phyloP scores from a whole-genome alignment of 139 green algal genomes.

The Mesotaenium endlicherianum region DNA sequence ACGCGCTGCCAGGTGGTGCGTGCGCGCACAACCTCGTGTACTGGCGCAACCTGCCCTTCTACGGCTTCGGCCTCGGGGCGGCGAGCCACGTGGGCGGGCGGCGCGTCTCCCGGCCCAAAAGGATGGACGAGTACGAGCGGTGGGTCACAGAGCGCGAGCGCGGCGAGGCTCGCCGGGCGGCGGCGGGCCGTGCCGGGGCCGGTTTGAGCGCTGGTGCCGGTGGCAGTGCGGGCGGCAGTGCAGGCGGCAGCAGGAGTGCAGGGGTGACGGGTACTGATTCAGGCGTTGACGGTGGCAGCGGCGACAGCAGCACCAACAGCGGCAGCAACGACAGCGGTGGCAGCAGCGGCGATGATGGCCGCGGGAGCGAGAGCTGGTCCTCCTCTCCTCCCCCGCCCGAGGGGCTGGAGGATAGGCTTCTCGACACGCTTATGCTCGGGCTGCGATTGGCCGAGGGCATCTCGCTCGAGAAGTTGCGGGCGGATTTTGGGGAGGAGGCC shows the following conservation, averaged over 20 bases:
- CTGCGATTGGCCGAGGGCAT: background rate
- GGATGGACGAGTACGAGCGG: constrained; percentile 67
- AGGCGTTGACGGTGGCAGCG: too few species aligned
- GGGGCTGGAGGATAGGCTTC: constrained; percentile 22
- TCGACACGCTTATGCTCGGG: constrained; percentile 43
- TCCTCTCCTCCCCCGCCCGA: too few species aligned
- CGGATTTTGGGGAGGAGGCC: background rate
- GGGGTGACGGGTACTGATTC: background rate
- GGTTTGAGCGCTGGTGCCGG: constrained; percentile 34
- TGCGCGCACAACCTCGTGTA: constrained; percentile 91
- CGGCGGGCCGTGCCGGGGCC: background rate
- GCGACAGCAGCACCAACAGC: too few species aligned
- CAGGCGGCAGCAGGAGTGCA: background rate
- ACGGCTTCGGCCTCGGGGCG: constrained; percentile 87
- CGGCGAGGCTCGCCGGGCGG: too few species aligned
- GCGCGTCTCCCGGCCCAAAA: constrained; percentile 72
- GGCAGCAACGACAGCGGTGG: too few species aligned
- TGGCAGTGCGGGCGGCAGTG: background rate
- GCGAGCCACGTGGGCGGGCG: constrained; percentile 71
- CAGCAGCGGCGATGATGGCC: too few species aligned
- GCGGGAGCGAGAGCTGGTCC: too few species aligned
- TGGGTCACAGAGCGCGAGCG: constrained; percentile 66
- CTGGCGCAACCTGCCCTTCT: constrained; percentile 73
- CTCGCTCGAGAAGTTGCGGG: background rate
- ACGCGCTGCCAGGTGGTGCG: constrained; percentile 60